Evolutionary conservation across 768 basidiomycete species (phyloP), one percentile per base, ranked within the genome.

Genomic region (Leccinum barrowsii): DNA sequence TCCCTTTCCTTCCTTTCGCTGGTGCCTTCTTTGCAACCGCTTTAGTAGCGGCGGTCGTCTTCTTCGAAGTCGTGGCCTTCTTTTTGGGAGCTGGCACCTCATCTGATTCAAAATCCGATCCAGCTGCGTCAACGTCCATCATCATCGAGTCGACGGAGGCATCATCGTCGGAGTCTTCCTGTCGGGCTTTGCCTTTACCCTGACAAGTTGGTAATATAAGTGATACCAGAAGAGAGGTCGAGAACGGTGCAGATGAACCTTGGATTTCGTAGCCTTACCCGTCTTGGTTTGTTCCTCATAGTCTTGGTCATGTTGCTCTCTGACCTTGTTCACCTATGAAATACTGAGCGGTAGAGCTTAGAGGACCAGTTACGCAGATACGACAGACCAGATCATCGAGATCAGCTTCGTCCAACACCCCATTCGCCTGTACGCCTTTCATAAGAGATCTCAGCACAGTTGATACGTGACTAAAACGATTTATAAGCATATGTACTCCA

Each of bases 361-460:
- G 26, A 21, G 10, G 21, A 34, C 15, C 49, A 22, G 52, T 40
- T 34, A 7, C 40, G 5, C 8, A 11, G 13, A 24, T 24, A 37
- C 15, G 34, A 75, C 82, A 15, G 59, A 91, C 91, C 73, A 85
- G 74, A 56, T 90, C 87, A 37, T 90, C 89, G 7, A 94, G 72
- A 19, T 85, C 85, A 15, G 85, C 85, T 59, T 92, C 90, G n/a
- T 83, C 84, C 12, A 87, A 61, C 7, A 87, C 85, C 8, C 80
- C 86, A 8, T 78, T 81, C n/a, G 81, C 79, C 56, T 83, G 80
- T 10, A 92, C 86, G 26, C 81, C 84, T 59, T 83, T 86, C 78
- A 90, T 82, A 56, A 92, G 75, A 3, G 73, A 67, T 62, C 83
- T 84, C 62, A 93, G 67, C 3, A 83, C 78, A 42, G 73, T 75